Evolutionary conservation across 305 asterid genomes (phyloP).

Genomic region (Petunia hybrid): DNA sequence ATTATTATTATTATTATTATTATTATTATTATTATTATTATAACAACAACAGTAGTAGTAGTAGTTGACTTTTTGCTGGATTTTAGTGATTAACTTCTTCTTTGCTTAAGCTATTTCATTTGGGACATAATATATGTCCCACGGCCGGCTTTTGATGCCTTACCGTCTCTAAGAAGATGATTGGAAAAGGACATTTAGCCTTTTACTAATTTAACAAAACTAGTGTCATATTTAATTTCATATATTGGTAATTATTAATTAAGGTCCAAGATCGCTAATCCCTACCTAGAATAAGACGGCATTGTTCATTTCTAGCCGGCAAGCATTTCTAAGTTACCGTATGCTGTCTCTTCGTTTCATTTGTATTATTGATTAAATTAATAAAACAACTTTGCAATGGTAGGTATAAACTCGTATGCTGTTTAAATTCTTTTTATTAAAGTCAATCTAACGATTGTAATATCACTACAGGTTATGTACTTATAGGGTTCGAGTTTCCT

Average conservation of each 20-base stretch:
- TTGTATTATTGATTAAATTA: too few species aligned
- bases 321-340: too few species aligned
- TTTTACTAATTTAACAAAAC: background rate
- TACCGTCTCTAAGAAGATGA: background rate
- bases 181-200: background rate
- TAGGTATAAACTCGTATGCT: too few species aligned
- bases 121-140: background rate
- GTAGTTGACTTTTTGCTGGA: background rate
- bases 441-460: too few species aligned
- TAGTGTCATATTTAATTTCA: background rate
- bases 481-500: too few species aligned
- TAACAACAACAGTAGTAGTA: background rate
- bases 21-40: background rate
- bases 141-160: constrained; percentile 25
- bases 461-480: too few species aligned
- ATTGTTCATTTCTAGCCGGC: too few species aligned
- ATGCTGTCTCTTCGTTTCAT: too few species aligned
- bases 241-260: too few species aligned
- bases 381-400: too few species aligned
- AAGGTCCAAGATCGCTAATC: background rate
- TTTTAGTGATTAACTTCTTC: constrained; percentile 12
- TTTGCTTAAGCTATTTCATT: background rate
- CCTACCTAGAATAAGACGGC: background rate
- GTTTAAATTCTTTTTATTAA: too few species aligned
- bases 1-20: background rate